phyloP scores from a whole-genome alignment of 768 basidiomycete species.

The Boletus reticuloceps region DNA sequence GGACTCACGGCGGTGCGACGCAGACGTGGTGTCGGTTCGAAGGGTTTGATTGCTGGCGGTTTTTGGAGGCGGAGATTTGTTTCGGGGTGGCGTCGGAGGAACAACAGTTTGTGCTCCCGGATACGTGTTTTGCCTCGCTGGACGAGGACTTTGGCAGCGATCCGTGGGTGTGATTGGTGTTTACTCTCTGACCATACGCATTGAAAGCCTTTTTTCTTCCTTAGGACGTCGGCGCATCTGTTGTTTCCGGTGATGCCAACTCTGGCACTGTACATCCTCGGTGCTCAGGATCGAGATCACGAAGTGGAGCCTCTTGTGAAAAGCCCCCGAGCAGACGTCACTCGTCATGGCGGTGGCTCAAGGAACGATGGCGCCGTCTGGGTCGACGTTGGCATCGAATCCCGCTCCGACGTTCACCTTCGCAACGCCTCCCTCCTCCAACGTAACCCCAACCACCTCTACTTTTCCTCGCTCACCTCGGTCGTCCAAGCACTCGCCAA shows the following conservation, averaged over 20 bases:
- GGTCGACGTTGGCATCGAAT: slow-evolving; percentile 50
- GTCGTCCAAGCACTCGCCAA: slow-evolving; percentile 51
- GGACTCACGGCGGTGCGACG: background rate
- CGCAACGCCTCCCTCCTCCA: slow-evolving; percentile 59
- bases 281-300: slow-evolving; percentile 23
- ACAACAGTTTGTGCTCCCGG: slow-evolving; percentile 56
- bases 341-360: background rate
- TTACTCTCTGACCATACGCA: background rate
- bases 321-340: background rate
- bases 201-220: background rate
- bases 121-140: slow-evolving; percentile 52
- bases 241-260: slow-evolving; percentile 58
- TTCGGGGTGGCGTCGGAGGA: slow-evolving; percentile 52
- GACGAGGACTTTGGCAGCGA: slow-evolving; percentile 43
- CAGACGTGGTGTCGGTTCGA: slow-evolving; percentile 11
- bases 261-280: slow-evolving; percentile 52
- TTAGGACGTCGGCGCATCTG: slow-evolving; percentile 46
- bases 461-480: slow-evolving; percentile 53
- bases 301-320: slow-evolving; percentile 14
- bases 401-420: slow-evolving; percentile 54
- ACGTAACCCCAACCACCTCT: slow-evolving; percentile 46
- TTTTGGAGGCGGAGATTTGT: slow-evolving; percentile 49
- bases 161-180: slow-evolving; percentile 19
- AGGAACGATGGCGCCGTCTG: slow-evolving; percentile 26
- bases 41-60: slow-evolving; percentile 44